Conservation (phyloP, 768 basidiomycete species). For the Lentinula sp. region DNA sequence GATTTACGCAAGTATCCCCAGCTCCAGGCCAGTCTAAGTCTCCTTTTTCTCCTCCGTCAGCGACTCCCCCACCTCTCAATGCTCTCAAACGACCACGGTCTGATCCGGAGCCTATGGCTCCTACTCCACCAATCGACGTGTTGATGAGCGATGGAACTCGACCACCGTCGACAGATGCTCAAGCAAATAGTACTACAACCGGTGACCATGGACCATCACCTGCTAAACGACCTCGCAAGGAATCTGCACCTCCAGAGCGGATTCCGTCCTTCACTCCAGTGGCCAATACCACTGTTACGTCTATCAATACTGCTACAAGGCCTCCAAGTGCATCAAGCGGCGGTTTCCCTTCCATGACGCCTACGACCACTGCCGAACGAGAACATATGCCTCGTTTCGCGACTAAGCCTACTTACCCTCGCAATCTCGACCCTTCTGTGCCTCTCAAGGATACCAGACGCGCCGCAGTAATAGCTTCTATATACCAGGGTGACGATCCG, state of each 20-base stretch:
- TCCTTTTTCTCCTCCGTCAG: constrained; percentile 36
- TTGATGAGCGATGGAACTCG: constrained; percentile 29
- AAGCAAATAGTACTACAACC: constrained; percentile 28
- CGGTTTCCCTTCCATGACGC: constrained; percentile 4
- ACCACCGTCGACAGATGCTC: constrained; percentile 44
- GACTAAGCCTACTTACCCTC: constrained; percentile 54
- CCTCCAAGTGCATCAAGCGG: constrained; percentile 11
- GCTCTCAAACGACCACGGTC: constrained; percentile 59
- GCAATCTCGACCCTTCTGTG: constrained; percentile 45
- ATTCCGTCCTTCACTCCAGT: constrained; percentile 14
- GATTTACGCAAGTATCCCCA: constrained; percentile 48
- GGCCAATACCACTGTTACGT: background rate
- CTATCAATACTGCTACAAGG: constrained; percentile 1
- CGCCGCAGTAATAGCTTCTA: constrained; percentile 55
- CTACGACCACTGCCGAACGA: constrained; percentile 31
- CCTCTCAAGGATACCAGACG: constrained; percentile 51
- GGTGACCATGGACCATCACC: constrained; percentile 60
- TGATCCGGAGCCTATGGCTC: constrained; percentile 53
- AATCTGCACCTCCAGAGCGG: constrained; percentile 30
- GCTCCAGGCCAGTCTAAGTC: constrained; percentile 35
- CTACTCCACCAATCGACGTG: constrained; percentile 7
- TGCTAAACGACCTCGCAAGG: constrained; percentile 64
- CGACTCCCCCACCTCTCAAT: constrained; percentile 42
- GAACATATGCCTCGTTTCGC: constrained; percentile 52
- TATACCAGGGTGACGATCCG: constrained; percentile 69